Evolutionary conservation across 2,329 filamentous ascomycete genomes (phyloP).

Genomic region (Lecanicillium sp.): DNA sequence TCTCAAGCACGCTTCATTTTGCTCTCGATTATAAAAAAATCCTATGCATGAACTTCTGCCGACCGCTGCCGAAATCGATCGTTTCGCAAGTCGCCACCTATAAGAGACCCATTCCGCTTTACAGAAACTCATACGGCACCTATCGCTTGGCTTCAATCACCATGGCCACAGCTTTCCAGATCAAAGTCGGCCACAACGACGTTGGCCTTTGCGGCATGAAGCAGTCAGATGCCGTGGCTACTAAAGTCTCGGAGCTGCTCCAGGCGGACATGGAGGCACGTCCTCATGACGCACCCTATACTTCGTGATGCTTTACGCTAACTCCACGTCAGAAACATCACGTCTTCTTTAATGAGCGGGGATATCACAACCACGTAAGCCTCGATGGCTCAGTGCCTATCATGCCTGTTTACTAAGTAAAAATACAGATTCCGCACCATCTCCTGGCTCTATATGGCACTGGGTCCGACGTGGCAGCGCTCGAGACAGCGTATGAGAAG

Average conservation of each 20-base stretch:
- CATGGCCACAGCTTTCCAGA: constrained; percentile 40
- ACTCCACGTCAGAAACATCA: constrained; percentile 42
- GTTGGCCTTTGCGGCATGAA: constrained; percentile 40
- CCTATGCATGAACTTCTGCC: too few relatives aligned
- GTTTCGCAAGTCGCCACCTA: too few relatives aligned
- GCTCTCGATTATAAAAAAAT: too few relatives aligned
- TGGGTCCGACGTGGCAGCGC: constrained; percentile 49
- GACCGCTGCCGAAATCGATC: too few relatives aligned
- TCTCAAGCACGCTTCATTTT: too few relatives aligned
- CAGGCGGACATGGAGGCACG: constrained; percentile 63
- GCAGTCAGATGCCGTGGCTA: constrained; percentile 50
- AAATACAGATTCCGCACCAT: constrained; percentile 56
- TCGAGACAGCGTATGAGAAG: constrained; percentile 55
- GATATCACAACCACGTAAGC: constrained; percentile 73
- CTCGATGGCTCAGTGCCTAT: too few relatives aligned
- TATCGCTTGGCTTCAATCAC: constrained; percentile 5
- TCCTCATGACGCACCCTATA: neutral
- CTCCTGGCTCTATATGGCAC: constrained; percentile 70
- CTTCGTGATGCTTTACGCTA: too few relatives aligned
- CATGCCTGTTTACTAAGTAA: neutral
- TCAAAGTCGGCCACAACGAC: constrained; percentile 38
- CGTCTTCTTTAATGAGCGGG: constrained; percentile 67
- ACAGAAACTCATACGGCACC: too few relatives aligned
- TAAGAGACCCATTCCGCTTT: too few relatives aligned
- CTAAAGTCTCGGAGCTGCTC: constrained; percentile 56